Evolutionary conservation across 2,329 filamentous ascomycete genomes (phyloP).

Genomic region (Fusarium sp.): DNA sequence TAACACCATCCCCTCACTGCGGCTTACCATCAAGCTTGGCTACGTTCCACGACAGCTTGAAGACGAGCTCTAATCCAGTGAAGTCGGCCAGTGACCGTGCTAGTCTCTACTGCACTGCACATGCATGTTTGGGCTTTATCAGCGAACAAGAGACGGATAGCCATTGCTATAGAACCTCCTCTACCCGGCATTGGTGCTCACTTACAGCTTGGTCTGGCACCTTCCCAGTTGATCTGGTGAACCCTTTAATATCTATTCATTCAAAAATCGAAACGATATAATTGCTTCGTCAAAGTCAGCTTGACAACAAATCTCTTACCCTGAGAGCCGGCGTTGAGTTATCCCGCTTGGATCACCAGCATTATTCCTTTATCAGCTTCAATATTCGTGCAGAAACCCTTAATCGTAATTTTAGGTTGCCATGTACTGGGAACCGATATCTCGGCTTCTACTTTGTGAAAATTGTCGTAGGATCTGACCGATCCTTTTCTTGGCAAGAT

Average conservation of each 20-base stretch:
- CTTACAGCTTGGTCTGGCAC: neutral
- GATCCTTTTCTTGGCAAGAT: neutral
- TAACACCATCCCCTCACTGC: slow-evolving; percentile 7
- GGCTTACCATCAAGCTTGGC: slow-evolving; percentile 12
- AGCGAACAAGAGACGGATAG: neutral
- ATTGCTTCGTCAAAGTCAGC: neutral
- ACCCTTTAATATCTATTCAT: neutral
- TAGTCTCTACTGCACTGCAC: neutral
- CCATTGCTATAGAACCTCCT: neutral
- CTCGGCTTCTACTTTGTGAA: neutral
- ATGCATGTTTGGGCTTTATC: neutral
- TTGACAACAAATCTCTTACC: neutral
- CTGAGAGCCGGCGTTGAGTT: neutral
- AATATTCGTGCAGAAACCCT: neutral
- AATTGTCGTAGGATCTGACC: neutral
- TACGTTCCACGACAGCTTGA: slow-evolving; percentile 25
- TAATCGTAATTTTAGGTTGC: neutral
- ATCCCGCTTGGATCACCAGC: neutral
- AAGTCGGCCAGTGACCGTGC: neutral
- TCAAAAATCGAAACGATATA: neutral
- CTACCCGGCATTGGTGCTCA: neutral
- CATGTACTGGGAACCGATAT: neutral
- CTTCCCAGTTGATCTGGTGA: neutral
- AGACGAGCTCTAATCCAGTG: neutral
- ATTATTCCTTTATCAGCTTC: neutral